These are phyloP conservation scores for Dioscorea dumetorum DNA, from an alignment of 106 monocot species.

Conservation along the genomic window DNA sequence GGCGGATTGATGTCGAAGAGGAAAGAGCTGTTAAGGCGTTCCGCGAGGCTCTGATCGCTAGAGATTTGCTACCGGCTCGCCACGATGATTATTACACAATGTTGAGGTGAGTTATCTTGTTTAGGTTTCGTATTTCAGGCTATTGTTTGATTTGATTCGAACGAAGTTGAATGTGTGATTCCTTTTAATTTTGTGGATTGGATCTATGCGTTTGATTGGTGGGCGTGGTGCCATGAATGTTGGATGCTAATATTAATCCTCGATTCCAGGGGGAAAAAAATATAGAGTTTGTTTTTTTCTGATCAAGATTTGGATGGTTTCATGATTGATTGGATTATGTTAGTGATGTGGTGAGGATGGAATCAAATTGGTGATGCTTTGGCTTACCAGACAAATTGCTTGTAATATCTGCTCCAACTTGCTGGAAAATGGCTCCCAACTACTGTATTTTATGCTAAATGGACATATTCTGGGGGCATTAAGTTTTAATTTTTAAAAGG, in stretches of 20 bases:
- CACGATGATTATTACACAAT: slow-evolving; percentile 68
- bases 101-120: slow-evolving; percentile 18
- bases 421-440: too few relatives aligned
- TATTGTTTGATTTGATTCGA: not conserved
- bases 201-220: too few relatives aligned
- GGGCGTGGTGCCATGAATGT: not conserved
- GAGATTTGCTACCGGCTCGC: slow-evolving; percentile 44
- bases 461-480: too few relatives aligned
- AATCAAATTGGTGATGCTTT: too few relatives aligned
- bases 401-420: too few relatives aligned
- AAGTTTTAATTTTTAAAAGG: too few relatives aligned
- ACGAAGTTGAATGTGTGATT: not conserved
- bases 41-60: slow-evolving; percentile 38
- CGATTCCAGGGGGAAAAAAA: not conserved
- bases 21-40: slow-evolving; percentile 39
- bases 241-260: not conserved
- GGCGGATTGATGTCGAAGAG: slow-evolving; percentile 20
- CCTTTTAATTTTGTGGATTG: not conserved
- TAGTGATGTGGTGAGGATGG: too few relatives aligned
- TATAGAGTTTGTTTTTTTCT: too few relatives aligned
- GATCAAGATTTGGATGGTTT: too few relatives aligned
- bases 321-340: too few relatives aligned
- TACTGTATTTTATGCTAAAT: too few relatives aligned
- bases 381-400: too few relatives aligned
- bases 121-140: not conserved